Conservation (phyloP, 2,329 filamentous ascomycete genomes). For the Botrytis medusae region DNA sequence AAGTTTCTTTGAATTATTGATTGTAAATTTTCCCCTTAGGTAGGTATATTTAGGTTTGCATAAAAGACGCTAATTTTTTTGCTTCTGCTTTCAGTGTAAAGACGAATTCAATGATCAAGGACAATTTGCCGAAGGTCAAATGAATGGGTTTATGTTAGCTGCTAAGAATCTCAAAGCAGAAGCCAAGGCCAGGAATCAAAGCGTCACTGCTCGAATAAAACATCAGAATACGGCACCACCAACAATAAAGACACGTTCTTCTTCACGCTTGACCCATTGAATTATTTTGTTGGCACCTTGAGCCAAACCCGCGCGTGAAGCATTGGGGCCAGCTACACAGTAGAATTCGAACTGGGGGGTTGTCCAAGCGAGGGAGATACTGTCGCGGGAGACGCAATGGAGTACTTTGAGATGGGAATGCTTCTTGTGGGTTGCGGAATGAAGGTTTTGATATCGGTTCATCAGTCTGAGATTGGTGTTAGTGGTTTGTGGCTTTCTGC, state of each 20-base stretch:
- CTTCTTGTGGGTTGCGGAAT: slow-evolving; percentile 80
- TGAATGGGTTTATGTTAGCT: neutral
- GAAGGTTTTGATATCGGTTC: slow-evolving; percentile 80
- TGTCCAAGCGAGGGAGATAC: slow-evolving; percentile 83
- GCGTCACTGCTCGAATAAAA: neutral
- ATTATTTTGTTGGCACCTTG: slow-evolving; percentile 86
- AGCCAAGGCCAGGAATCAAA: neutral
- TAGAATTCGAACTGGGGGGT: slow-evolving; percentile 93
- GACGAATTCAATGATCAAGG: neutral
- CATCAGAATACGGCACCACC: slow-evolving; percentile 78
- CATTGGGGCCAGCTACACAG: slow-evolving; percentile 80
- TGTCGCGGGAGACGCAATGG: slow-evolving; percentile 72
- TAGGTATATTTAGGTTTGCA: neutral
- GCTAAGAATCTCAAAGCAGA: neutral
- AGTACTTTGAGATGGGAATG: slow-evolving; percentile 84
- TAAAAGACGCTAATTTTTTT: neutral
- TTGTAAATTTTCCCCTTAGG: neutral
- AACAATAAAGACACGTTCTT: slow-evolving; percentile 94
- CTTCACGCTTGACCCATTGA: slow-evolving; percentile 88
- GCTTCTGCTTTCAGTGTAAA: slow-evolving; percentile 2
- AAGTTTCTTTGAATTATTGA: neutral
- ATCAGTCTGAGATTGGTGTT: slow-evolving; percentile 57
- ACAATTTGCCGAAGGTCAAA: neutral
- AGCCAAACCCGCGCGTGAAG: slow-evolving; percentile 65
- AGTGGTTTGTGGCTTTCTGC: neutral